Conservation (phyloP, 331 rosid species). For the Cydonia oblonga region DNA sequence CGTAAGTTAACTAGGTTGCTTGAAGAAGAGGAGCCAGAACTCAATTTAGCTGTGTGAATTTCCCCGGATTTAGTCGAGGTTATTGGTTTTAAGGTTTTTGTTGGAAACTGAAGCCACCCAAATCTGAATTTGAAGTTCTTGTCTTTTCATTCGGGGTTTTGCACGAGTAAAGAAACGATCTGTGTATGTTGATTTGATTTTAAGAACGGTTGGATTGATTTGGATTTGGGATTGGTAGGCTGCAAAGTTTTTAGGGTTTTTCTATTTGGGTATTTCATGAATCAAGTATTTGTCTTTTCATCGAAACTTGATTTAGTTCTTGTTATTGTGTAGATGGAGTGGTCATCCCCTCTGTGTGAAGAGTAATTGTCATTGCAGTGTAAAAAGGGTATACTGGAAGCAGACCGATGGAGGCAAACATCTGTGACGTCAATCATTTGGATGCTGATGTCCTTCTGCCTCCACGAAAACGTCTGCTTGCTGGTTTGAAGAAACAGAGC, state of each 20-base stretch:
- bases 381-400: constrained; percentile 11
- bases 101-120: constrained; percentile 14
- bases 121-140: constrained; percentile 9
- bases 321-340: constrained; percentile 17
- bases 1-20: not conserved
- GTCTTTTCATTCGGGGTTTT: not conserved
- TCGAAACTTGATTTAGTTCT: constrained; percentile 12
- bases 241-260: not conserved
- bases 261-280: constrained; percentile 1
- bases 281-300: not conserved
- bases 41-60: constrained; percentile 6
- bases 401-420: constrained; percentile 63
- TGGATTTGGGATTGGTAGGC: constrained; percentile 5
- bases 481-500: constrained; percentile 83
- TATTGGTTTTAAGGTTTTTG: not conserved
- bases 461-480: constrained; percentile 90
- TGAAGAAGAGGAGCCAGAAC: not conserved
- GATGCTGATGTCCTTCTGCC: constrained; percentile 91
- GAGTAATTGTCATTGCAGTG: constrained; percentile 25
- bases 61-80: constrained; percentile 13
- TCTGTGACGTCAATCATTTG: constrained; percentile 59
- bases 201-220: constrained; percentile 18
- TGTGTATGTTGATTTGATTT: not conserved
- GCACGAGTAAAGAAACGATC: not conserved
- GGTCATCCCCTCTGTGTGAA: constrained; percentile 21